Evolutionary conservation across 495 filamentous ascomycete genomes (phyloP).

Genomic region (Neurospora tetraspora): DNA sequence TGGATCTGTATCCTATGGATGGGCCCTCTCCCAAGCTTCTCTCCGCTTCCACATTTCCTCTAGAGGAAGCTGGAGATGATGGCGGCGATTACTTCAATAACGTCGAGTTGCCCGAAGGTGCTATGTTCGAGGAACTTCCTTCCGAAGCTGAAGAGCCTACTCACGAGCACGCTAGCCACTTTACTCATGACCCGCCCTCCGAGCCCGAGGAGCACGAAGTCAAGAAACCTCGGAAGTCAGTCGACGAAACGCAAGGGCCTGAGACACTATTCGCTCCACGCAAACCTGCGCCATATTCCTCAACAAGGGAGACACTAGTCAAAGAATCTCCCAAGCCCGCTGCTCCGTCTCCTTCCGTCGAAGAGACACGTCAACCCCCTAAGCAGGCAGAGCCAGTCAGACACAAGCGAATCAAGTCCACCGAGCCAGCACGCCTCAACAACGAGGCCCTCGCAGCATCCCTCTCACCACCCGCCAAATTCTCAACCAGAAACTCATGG

Average conservation of each 20-base stretch:
- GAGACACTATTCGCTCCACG: neutral
- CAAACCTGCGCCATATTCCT: neutral
- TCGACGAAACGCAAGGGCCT: neutral
- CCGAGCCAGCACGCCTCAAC: neutral
- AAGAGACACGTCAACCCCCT: neutral
- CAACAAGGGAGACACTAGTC: neutral
- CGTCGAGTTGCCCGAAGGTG: neutral
- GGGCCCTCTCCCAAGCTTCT: conserved; percentile 20
- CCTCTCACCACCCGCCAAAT: neutral
- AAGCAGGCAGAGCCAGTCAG: neutral
- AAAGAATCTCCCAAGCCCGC: neutral
- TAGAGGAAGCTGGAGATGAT: conserved; percentile 9
- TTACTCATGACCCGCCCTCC: conserved; percentile 30
- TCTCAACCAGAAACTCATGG: neutral
- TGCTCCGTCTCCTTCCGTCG: neutral
- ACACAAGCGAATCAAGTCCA: conserved; percentile 2
- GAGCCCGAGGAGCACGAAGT: conserved; percentile 17
- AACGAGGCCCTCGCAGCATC: neutral
- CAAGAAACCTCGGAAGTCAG: neutral
- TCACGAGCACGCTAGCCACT: conserved; percentile 14
- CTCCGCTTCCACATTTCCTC: neutral
- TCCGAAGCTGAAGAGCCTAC: neutral
- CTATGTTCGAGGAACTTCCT: conserved; percentile 8
- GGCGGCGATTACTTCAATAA: neutral
- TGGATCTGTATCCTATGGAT: conserved; percentile 17